Evolutionary conservation across 169 alveolate species (phyloP).

Genomic region (Eimeria brunetti): DNA sequence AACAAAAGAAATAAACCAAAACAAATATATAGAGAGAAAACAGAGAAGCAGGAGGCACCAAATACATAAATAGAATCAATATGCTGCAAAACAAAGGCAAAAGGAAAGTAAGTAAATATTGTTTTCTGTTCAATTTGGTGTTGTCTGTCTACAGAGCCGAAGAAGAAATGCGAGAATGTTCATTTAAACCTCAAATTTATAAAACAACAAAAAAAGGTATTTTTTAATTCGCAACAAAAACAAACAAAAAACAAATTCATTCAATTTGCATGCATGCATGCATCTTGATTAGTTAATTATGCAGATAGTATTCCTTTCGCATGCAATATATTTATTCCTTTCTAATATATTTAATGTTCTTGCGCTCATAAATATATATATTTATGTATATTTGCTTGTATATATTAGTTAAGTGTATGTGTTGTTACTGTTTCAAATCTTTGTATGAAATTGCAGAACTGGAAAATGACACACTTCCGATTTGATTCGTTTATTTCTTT

Average conservation of each 20-base stretch:
- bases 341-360: background rate
- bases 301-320: too few species aligned
- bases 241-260: background rate
- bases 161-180: conserved; percentile 47
- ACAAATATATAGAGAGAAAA: too few species aligned
- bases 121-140: too few species aligned
- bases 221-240: too few species aligned
- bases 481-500: background rate
- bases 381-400: background rate
- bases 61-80: background rate
- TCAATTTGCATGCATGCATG: background rate
- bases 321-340: background rate
- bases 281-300: background rate
- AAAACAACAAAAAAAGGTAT: background rate
- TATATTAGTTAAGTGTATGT: background rate
- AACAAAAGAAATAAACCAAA: too few species aligned
- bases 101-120: too few species aligned
- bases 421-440: background rate
- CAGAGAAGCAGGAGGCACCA: background rate
- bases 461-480: too few species aligned
- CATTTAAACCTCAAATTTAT: conserved; percentile 20
- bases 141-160: conserved; percentile 3
- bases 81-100: too few species aligned
- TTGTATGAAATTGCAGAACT: too few species aligned
- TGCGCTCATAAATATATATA: background rate